These are phyloP conservation scores for Capsicum pubescens DNA, from an alignment of 257 asterid genomes.

Conservation along the genomic window DNA sequence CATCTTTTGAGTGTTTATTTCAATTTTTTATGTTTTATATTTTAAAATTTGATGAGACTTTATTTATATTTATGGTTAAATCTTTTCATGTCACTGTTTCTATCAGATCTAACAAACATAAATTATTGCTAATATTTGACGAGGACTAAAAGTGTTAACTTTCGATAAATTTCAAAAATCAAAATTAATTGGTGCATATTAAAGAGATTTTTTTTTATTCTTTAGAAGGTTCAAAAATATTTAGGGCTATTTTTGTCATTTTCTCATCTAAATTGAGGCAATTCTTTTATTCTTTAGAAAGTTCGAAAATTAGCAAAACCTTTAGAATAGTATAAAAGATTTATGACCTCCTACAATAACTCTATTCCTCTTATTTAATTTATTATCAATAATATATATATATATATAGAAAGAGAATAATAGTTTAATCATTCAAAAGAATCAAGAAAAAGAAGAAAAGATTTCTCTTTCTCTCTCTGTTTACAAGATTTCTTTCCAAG, in stretches of 20 bases:
- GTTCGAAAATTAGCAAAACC: not conserved
- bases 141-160: not conserved
- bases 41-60: not conserved
- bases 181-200: not conserved
- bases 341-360: not conserved
- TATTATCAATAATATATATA: not conserved
- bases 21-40: too few species aligned
- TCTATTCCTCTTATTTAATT: not conserved
- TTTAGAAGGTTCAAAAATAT: too few species aligned
- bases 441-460: too few species aligned
- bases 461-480: not conserved
- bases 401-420: not conserved
- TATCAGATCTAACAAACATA: not conserved
- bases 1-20: too few species aligned
- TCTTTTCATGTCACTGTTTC: not conserved
- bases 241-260: not conserved
- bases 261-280: not conserved
- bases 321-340: not conserved
- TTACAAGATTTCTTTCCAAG: not conserved
- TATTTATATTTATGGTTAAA: not conserved
- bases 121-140: not conserved
- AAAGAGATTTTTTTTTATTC: too few species aligned
- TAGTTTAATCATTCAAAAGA: slow-evolving; percentile 4
- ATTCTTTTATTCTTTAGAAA: not conserved
- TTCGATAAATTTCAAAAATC: not conserved